Base-by-base conservation (phyloP, 192 early-diverging fungal species). In the Gonapodya sp. region DNA sequence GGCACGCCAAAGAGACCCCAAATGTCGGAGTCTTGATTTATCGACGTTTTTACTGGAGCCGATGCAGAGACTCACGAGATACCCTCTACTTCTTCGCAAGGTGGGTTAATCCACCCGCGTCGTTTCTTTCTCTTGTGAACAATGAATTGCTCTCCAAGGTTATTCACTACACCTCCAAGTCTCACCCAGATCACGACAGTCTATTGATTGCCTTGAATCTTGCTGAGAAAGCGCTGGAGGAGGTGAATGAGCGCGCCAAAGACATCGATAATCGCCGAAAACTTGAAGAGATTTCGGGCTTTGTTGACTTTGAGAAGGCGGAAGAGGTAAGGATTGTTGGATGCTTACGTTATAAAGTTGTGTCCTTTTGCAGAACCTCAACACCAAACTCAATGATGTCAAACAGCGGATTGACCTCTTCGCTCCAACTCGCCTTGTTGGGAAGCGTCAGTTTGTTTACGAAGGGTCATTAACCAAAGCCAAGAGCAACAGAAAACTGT, bases 401-500 rank as follows among this genome's bases (percentile, higher is more conserved):
- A 16, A 83, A 84, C 80, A 81, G 80, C 74, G 85, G 31, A 79
- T 95, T 1, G 87, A 92, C 82, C 79, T 94, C 73, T 81, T 79
- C 2, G 86, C 89, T 2, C 86, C 88, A 35, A 92, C 93, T 36
- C 83, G 87, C 34, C 82, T 82, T 24, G 80, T 94, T 31, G 91
- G 91, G 1, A 82, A 82, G 2, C 85, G 94, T 36, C 84, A 88
- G 78, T 91, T 93, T 78, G 83, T 95, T 8, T 87, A 91, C 79
- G 93, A 96, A 72, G 94, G 94, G 35, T 78, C 82, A 31, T 83
- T 96, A 2, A 81, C 86, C 24, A 96, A 96, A 82, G 87, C 89
- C 18, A 96, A 95, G 78, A 93, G 93, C 80, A 93, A 93, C 16
- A 86, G 94, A 34, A 94, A 93, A 80, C 85, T 96, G 0, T 88